phyloP scores from a whole-genome alignment of 768 basidiomycete genomes.

The Russula brevipes region DNA sequence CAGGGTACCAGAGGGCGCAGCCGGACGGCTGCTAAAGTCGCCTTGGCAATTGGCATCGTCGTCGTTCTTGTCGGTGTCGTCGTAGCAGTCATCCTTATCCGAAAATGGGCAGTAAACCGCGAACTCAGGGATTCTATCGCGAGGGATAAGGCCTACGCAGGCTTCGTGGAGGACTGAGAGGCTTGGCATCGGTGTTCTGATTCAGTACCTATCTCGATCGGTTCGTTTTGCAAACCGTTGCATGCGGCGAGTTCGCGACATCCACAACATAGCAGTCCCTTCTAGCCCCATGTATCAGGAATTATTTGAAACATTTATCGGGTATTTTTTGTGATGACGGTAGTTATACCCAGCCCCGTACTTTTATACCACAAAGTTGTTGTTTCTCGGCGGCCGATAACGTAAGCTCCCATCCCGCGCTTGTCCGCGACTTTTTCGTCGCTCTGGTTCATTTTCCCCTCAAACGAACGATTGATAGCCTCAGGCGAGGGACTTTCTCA shows the following conservation, averaged over 20 bases:
- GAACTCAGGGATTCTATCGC: background rate
- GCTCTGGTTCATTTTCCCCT: background rate
- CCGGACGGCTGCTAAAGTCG: constrained; percentile 40
- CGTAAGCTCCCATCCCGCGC: constrained; percentile 2
- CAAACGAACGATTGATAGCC: background rate
- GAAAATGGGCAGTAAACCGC: constrained; percentile 40
- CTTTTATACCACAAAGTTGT: background rate
- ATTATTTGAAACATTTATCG: too few species aligned
- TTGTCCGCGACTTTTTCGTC: background rate
- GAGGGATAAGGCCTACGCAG: background rate
- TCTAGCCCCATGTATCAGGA: too few species aligned
- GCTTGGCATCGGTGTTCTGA: too few species aligned
- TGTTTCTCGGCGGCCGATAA: background rate
- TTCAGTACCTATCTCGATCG: too few species aligned
- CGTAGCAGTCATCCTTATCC: constrained; percentile 42
- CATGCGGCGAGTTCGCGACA: too few species aligned
- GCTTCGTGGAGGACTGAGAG: background rate
- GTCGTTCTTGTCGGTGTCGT: constrained; percentile 42
- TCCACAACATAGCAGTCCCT: too few species aligned
- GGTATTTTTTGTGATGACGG: background rate
- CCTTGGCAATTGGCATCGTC: constrained; percentile 50
- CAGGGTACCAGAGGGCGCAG: background rate
- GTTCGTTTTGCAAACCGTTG: too few species aligned
- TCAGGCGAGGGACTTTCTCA: background rate
- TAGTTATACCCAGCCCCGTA: background rate